Conservation (phyloP, 495 filamentous ascomycete species). For the Monascus purpureus region DNA sequence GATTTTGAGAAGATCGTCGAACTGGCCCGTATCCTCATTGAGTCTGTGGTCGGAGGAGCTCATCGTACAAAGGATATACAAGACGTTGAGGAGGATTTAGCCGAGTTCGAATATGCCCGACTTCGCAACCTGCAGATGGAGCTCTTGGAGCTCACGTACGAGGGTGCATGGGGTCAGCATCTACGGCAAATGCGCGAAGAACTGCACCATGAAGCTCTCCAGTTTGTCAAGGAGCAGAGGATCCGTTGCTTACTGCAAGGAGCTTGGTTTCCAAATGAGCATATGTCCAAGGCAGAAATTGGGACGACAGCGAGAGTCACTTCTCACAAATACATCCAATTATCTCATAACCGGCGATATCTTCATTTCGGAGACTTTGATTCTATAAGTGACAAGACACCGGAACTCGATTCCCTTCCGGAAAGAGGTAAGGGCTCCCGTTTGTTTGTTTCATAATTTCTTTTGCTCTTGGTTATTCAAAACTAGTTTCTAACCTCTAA, state of each 20-base stretch:
- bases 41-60: conserved; percentile 79
- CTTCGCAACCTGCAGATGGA: conserved; percentile 92
- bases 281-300: conserved; percentile 21
- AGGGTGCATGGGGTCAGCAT: conserved; percentile 88
- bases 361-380: conserved; percentile 89
- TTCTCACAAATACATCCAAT: conserved; percentile 67
- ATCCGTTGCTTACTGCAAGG: conserved; percentile 84
- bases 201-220: conserved; percentile 77
- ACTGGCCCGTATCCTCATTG: conserved; percentile 77
- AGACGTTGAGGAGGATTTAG: conserved; percentile 79
- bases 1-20: conserved; percentile 92
- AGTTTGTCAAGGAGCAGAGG: conserved; percentile 94
- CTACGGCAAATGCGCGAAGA: conserved; percentile 84
- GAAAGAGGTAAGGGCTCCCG: conserved; percentile 48
- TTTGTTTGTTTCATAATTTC: not conserved
- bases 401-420: conserved; percentile 55
- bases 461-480: conserved; percentile 3
- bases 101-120: conserved; percentile 62
- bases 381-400: conserved; percentile 44
- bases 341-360: conserved; percentile 83
- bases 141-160: conserved; percentile 75
- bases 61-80: conserved; percentile 71
- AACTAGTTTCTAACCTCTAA: conserved; percentile 5
- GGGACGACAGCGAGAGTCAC: conserved; percentile 24
- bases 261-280: conserved; percentile 68